A percentile compares a stretch with the other conserved stretches of the same genome.
These are phyloP conservation scores for Viridothelium virens DNA, from an alignment of 495 filamentous ascomycete genomes.

Conservation along the genomic window DNA sequence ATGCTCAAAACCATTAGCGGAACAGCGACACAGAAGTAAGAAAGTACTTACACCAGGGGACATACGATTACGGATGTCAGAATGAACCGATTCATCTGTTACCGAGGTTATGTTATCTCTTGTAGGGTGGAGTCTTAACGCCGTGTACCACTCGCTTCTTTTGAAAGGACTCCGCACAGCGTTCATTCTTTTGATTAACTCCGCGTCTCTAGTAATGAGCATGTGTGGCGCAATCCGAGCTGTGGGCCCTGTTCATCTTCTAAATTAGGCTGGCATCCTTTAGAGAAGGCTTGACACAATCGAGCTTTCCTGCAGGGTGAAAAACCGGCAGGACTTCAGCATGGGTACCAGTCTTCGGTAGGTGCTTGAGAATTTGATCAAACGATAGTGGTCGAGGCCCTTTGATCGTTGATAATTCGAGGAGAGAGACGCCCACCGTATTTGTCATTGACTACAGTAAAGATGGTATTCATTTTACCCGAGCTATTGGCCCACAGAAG, in stretches of 20 bases:
- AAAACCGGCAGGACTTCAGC: too few relatives aligned
- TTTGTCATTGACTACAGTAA: conserved; percentile 26
- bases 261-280: too few relatives aligned
- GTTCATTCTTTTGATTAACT: conserved; percentile 37
- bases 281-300: too few relatives aligned
- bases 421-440: conserved; percentile 22
- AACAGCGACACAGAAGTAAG: not conserved
- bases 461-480: conserved; percentile 29
- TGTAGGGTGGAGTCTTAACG: conserved; percentile 38
- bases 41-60: conserved; percentile 26
- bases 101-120: conserved; percentile 38
- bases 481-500: conserved; percentile 22
- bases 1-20: too few relatives aligned
- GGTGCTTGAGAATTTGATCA: not conserved
- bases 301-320: too few relatives aligned
- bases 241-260: conserved; percentile 29
- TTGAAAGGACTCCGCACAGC: conserved; percentile 36
- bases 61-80: conserved; percentile 32
- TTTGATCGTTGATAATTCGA: not conserved
- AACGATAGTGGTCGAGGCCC: not conserved
- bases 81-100: conserved; percentile 37
- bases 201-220: conserved; percentile 40
- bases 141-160: conserved; percentile 39
- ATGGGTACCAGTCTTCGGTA: too few relatives aligned
- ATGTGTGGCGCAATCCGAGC: conserved; percentile 40